phyloP scores from a whole-genome alignment of 768 basidiomycete genomes.

The Tephrocybe sp. region DNA sequence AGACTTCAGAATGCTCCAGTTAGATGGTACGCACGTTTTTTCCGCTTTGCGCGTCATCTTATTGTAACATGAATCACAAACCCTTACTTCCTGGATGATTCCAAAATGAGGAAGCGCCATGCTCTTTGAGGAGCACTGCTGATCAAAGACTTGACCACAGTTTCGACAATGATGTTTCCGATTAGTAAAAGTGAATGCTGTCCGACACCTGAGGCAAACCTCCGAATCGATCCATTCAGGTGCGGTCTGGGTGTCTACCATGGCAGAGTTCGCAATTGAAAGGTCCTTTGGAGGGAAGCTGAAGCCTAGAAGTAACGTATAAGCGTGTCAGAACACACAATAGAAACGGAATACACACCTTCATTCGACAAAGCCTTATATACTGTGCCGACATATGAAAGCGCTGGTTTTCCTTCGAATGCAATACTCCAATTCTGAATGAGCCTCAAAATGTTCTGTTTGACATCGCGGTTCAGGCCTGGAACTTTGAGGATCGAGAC shows the following conservation, averaged over 20 bases:
- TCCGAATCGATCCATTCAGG: slow-evolving; percentile 99
- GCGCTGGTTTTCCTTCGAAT: slow-evolving; percentile 74
- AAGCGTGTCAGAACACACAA: background rate
- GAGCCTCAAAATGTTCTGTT: slow-evolving; percentile 68
- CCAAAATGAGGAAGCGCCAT: slow-evolving; percentile 91
- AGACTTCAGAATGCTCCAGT: background rate
- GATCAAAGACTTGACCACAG: slow-evolving; percentile 96
- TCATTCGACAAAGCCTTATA: slow-evolving; percentile 76
- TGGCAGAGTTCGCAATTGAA: slow-evolving; percentile 66
- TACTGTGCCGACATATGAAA: slow-evolving; percentile 75
- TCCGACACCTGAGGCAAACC: slow-evolving; percentile 89
- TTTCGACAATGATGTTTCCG: slow-evolving; percentile 98
- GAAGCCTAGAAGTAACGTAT: slow-evolving; percentile 48
- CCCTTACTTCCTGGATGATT: slow-evolving; percentile 87
- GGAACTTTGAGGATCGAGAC: slow-evolving; percentile 84
- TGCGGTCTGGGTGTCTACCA: slow-evolving; percentile 88
- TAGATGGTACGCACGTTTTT: slow-evolving; percentile 39
- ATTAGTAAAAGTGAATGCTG: slow-evolving; percentile 91
- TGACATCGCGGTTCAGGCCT: slow-evolving; percentile 76
- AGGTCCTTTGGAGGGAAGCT: slow-evolving; percentile 82
- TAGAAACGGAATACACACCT: slow-evolving; percentile 44
- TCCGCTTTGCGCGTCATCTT: slow-evolving; percentile 71
- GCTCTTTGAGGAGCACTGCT: slow-evolving; percentile 82
- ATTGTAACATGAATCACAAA: slow-evolving; percentile 87
- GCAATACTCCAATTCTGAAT: slow-evolving; percentile 95